phyloP scores from a whole-genome alignment of 1,284 basidiomycete species.

The Ustilago hordei region DNA sequence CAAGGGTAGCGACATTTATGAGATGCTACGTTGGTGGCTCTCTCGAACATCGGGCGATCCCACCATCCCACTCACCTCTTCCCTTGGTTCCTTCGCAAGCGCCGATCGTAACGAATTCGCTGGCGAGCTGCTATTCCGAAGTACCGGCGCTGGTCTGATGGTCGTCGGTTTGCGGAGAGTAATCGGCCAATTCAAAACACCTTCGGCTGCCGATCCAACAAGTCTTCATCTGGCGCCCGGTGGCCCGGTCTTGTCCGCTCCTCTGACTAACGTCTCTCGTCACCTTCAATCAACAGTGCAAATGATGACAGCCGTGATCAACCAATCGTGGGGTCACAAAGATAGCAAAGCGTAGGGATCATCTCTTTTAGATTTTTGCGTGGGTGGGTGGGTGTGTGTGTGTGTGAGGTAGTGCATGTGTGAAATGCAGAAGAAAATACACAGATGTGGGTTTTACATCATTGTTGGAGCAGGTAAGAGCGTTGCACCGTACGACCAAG shows the following conservation, averaged over 20 bases:
- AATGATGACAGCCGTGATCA: background rate
- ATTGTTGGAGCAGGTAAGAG: slow-evolving; percentile 1
- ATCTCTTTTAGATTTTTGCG: slow-evolving; percentile 47
- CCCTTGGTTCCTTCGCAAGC: background rate
- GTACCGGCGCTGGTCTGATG: background rate
- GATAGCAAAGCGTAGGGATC: slow-evolving; percentile 21
- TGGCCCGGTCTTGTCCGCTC: background rate
- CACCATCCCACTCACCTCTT: background rate
- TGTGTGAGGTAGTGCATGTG: slow-evolving; percentile 4
- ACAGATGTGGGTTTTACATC: slow-evolving; percentile 20
- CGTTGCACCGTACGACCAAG: slow-evolving; percentile 7
- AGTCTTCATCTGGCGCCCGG: too few relatives aligned
- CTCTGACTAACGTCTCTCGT: background rate
- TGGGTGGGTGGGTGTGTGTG: slow-evolving; percentile 13
- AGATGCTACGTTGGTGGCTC: background rate
- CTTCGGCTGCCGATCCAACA: too few relatives aligned
- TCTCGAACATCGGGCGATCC: background rate
- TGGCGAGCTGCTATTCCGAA: background rate
- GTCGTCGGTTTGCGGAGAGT: background rate
- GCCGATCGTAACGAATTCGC: background rate
- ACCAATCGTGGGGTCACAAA: background rate
- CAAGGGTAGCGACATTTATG: background rate
- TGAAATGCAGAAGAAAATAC: slow-evolving; percentile 47
- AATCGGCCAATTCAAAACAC: background rate
- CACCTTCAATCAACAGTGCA: background rate